These are phyloP conservation scores for Akanthomyces lecanii DNA, from an alignment of 2,329 filamentous ascomycete genomes.

Conservation along the genomic window DNA sequence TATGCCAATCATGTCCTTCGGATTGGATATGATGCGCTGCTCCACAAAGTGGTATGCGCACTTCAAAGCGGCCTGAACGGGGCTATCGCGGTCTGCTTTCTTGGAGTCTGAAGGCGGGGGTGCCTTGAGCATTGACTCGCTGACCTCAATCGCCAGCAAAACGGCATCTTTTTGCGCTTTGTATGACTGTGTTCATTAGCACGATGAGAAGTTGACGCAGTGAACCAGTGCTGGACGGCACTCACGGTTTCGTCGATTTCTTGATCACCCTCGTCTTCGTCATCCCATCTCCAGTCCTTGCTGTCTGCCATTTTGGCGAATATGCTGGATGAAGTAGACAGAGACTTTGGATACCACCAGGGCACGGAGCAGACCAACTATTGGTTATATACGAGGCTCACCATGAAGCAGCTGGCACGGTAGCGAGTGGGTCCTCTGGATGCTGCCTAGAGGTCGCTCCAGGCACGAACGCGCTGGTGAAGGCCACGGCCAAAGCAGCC, in stretches of 20 bases:
- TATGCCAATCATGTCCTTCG: constrained; percentile 95
- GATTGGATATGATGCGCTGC: constrained; percentile 95
- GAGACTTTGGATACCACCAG: background rate
- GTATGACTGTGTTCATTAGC: constrained; percentile 59
- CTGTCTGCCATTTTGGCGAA: constrained; percentile 29
- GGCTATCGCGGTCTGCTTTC: constrained; percentile 73
- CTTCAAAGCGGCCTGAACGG: constrained; percentile 80
- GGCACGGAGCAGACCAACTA: background rate
- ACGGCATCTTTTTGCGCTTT: constrained; percentile 95
- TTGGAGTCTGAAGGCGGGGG: constrained; percentile 64
- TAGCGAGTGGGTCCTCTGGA: constrained; percentile 9
- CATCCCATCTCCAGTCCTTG: constrained; percentile 44
- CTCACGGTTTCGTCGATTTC: constrained; percentile 60
- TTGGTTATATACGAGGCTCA: constrained; percentile 4
- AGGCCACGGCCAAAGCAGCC: background rate
- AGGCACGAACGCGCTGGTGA: constrained; percentile 16
- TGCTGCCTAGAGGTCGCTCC: constrained; percentile 10
- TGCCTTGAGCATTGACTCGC: constrained; percentile 73
- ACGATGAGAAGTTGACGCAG: constrained; percentile 1
- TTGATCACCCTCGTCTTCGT: constrained; percentile 62
- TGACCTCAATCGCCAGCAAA: constrained; percentile 93
- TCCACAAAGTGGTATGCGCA: constrained; percentile 95
- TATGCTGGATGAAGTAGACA: background rate
- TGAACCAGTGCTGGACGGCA: background rate
- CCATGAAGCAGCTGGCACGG: background rate